Evolutionary conservation across 306 rosid species (phyloP).

Genomic region (Gynostemma pentaphyllum): DNA sequence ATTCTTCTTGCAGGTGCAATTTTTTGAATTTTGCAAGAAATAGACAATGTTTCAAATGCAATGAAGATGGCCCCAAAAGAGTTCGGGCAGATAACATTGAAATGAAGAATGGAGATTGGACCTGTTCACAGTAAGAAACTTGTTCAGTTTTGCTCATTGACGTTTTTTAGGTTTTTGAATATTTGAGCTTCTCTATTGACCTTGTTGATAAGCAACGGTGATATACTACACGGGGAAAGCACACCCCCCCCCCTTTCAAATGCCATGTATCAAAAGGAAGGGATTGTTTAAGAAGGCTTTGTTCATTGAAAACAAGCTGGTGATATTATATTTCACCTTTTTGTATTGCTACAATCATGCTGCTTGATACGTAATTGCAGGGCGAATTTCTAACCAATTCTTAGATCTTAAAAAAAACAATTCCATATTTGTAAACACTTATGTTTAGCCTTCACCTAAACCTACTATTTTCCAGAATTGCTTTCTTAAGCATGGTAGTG

Average conservation of each 20-base stretch:
- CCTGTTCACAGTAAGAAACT: constrained; percentile 59
- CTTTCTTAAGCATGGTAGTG: too few relatives aligned
- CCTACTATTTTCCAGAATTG: background rate
- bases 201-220: background rate
- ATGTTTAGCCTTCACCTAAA: background rate
- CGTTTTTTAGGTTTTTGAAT: background rate
- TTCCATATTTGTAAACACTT: too few relatives aligned
- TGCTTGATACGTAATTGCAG: too few relatives aligned
- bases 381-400: too few relatives aligned
- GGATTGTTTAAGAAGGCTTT: too few relatives aligned
- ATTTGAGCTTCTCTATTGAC: background rate
- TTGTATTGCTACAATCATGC: too few relatives aligned
- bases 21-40: constrained; percentile 73
- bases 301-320: too few relatives aligned
- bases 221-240: too few relatives aligned
- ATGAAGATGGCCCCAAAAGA: constrained; percentile 46
- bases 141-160: background rate
- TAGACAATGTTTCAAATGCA: constrained; percentile 44
- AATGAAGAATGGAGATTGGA: constrained; percentile 82
- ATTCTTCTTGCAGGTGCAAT: constrained; percentile 42
- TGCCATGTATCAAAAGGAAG: too few relatives aligned
- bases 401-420: too few relatives aligned
- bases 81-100: constrained; percentile 16
- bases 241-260: too few relatives aligned
- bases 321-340: too few relatives aligned